phyloP scores from a whole-genome alignment of 1,284 basidiomycete genomes.

The Cryptococcus wingfieldii region DNA sequence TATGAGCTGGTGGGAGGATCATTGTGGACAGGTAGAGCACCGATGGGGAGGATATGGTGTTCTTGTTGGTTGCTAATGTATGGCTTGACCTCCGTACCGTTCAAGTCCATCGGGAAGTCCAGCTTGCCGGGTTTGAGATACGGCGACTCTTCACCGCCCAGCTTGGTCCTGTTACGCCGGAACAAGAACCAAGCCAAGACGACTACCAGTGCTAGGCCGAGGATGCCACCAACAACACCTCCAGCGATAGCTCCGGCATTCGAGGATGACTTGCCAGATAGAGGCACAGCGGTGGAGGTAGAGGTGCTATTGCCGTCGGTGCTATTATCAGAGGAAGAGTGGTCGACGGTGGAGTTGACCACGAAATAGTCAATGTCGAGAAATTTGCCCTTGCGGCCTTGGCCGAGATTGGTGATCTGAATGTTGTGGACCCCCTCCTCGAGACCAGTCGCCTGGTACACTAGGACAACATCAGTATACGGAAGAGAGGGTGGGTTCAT shows the following conservation, averaged over 20 bases:
- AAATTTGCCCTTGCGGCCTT: constrained; percentile 4
- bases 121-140: background rate
- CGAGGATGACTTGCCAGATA: background rate
- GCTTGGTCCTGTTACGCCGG: too few relatives aligned
- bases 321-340: background rate
- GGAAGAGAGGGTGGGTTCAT: too few relatives aligned
- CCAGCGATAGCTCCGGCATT: constrained; percentile 17
- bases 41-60: too few relatives aligned
- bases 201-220: constrained; percentile 9
- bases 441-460: constrained; percentile 14
- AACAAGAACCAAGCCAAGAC: constrained; percentile 12
- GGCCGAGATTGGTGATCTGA: constrained; percentile 15
- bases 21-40: too few relatives aligned
- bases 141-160: background rate
- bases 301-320: background rate
- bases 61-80: constrained; percentile 2
- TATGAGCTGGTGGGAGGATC: too few relatives aligned
- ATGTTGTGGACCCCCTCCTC: constrained; percentile 15
- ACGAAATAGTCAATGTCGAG: constrained; percentile 19
- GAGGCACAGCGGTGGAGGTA: background rate
- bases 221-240: constrained; percentile 16
- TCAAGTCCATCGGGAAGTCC: constrained; percentile 1
- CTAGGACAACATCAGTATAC: background rate
- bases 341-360: constrained; percentile 13
- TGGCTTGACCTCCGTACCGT: constrained; percentile 27